These are phyloP conservation scores for Malus hybrid DNA, from an alignment of 331 rosid species.

Conservation along the genomic window DNA sequence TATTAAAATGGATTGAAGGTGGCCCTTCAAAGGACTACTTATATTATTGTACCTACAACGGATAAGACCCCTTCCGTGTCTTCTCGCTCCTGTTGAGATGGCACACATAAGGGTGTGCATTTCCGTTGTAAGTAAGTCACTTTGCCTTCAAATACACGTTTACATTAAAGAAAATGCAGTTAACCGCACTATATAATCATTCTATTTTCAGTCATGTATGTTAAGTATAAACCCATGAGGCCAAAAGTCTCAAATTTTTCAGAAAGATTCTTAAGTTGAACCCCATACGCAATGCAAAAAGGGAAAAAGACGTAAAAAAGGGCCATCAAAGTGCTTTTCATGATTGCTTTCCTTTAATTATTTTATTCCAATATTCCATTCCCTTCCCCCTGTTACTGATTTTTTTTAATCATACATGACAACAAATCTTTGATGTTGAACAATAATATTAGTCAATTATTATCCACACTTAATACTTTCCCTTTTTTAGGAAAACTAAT, in stretches of 20 bases:
- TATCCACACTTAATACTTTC: background rate
- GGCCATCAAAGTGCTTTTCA: background rate
- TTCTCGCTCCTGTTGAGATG: background rate
- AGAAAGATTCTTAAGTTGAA: background rate
- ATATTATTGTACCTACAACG: background rate
- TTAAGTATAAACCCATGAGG: background rate
- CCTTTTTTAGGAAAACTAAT: no score
- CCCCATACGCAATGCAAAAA: background rate
- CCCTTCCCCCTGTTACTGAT: background rate
- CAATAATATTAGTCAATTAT: background rate
- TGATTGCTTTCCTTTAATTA: background rate
- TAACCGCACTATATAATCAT: no score
- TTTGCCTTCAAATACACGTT: background rate
- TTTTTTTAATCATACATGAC: background rate
- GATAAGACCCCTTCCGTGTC: background rate
- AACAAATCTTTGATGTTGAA: slow-evolving; percentile 3
- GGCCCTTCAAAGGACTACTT: background rate
- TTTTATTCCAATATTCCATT: background rate
- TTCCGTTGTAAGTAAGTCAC: background rate
- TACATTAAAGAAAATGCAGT: no score
- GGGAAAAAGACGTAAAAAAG: background rate
- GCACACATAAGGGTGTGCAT: background rate
- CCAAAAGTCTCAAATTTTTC: background rate
- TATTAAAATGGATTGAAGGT: background rate
- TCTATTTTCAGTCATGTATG: background rate